Evolutionary conservation across 2,329 filamentous ascomycete species (phyloP), one percentile per base, ranked within the genome.

Genomic region (Aureobasidium sp.): DNA sequence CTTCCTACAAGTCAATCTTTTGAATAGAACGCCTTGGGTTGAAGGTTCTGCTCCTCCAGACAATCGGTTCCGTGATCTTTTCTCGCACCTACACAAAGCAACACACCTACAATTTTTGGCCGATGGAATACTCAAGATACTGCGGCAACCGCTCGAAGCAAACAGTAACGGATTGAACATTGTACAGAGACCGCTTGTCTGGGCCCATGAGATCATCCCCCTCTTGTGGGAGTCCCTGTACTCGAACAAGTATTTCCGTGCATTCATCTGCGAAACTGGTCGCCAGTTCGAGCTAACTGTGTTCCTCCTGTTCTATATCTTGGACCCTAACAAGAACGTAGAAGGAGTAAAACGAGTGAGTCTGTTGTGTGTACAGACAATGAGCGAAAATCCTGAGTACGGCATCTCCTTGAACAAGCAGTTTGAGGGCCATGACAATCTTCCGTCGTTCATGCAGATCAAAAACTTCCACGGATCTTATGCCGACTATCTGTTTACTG

Each of bases 91-190:
- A 49, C 94, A 97, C 75, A 85, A 94, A 50, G 90, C 93, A 1
- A 91, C 97, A 73, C 94, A 99, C 72, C 97, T 99, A 70, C 94
- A 99, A 73, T 99, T 99, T 72, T 86, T 97, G 29, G 90, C 95
- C 11, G 92, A 97, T 71, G 92, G 92, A 53, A 96, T 97, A 87
- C 92, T 88, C 0, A 85, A 91, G 68, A 90, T 97, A 52, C 79
- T 99, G 55, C 94, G 95, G 68, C 93, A 97, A 68, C 93, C 93
- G 79, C 86, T 97, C 65, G 91, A 96, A 75, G 88, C 91, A 47
- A 95, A 91, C 63, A 84, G 85, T 11, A 93, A 92, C 16, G 52
- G 58, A 10, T 42, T 65, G 16, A 57, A 63, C 27, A 65, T 63
- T 54, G 59, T 61, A 21, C 90, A 95, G 69, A 84, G 88, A 52